Base-by-base conservation (phyloP, 225 moss, liverwort and hornwort genomes). In the Sphagnum contortum region DNA sequence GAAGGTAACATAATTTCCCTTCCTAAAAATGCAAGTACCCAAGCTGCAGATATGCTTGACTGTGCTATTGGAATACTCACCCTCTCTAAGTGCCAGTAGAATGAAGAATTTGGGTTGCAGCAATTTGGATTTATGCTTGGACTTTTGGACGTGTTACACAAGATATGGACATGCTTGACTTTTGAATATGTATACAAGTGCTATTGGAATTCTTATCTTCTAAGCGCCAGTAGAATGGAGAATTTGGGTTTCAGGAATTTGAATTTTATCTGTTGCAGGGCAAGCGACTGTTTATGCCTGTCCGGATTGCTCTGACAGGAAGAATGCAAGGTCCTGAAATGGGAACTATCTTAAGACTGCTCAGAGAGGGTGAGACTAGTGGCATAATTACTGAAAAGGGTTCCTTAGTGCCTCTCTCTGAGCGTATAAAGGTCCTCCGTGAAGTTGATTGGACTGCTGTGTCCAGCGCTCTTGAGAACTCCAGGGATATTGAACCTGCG, bases 311-410 rank as follows among this genome's bases (percentile, higher is more conserved):
- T 4, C 93, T 98, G 12, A 87, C 93, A 5, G 98, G 98, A 61
- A 80, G 78, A 60, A 98, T 93, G 98, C 88, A 93, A 71, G 98
- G 98, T 62, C 91, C 98, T 11, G 93, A 98, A 49, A 80, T 98
- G n/a, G 93, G 98, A 60, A 70, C 87, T 64, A 71, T 87, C 11
- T 70, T 98, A 4, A 78, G 71, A 14, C 71, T 91, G 49, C 59
- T 98, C 45, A 70, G 76, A 56, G 87, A 92, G 60, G 98, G 80
- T 13, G 89, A 87, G 76, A 70, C 47, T 48, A 85, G 74, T 57
- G 82, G 83, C 47, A 63, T 83, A 66, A 80, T 88, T 52, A 80
- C 82, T 4, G 70, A 71, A 46, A 71, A 69, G 55, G 85, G 85
- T 52, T 87, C 76, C 14, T 73, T 91, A 62, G 77, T 91, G 65